Conservation (phyloP, 345 rosid genomes). For the Eutrema heterophyllum region DNA sequence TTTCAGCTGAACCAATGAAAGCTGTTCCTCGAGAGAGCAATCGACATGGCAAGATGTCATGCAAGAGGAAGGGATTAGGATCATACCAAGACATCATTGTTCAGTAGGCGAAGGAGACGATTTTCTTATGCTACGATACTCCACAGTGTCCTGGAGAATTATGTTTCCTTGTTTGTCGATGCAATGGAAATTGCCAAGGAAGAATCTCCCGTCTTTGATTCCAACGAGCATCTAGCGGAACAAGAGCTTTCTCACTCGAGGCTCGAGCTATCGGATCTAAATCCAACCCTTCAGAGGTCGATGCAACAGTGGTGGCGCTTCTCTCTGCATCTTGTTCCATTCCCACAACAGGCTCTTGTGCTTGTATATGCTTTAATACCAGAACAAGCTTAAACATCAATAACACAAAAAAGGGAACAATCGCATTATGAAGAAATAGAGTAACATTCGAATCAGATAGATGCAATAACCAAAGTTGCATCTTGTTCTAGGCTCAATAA, state of each 20-base stretch:
- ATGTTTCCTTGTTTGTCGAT: slow-evolving; percentile 92
- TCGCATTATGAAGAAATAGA: neutral
- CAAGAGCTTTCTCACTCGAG: slow-evolving; percentile 58
- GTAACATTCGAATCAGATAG: neutral
- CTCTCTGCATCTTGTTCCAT: slow-evolving; percentile 28
- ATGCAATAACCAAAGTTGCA: neutral
- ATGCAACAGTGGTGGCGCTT: slow-evolving; percentile 1
- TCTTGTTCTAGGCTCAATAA: neutral
- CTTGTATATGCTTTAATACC: slow-evolving; percentile 1
- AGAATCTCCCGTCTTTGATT: slow-evolving; percentile 83
- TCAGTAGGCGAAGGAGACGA: slow-evolving; percentile 85
- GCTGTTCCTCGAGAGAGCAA: slow-evolving; percentile 47
- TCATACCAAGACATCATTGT: slow-evolving; percentile 81
- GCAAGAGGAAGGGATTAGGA: slow-evolving; percentile 72
- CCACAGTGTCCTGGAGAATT: slow-evolving; percentile 78
- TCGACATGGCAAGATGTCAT: slow-evolving; percentile 50
- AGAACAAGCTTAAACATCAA: slow-evolving; percentile 9
- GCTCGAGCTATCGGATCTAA: slow-evolving; percentile 40
- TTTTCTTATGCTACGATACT: slow-evolving; percentile 69
- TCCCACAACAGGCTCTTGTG: neutral
- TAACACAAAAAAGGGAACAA: neutral
- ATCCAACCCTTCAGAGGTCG: slow-evolving; percentile 32
- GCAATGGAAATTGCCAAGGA: slow-evolving; percentile 86
- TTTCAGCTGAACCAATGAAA: slow-evolving; percentile 42
- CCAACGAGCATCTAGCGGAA: slow-evolving; percentile 76